A percentile compares a stretch with the other conserved stretches of the same genome.
phyloP scores from a whole-genome alignment of 73 alveolate genomes.

The Paramecium primaurelia region DNA sequence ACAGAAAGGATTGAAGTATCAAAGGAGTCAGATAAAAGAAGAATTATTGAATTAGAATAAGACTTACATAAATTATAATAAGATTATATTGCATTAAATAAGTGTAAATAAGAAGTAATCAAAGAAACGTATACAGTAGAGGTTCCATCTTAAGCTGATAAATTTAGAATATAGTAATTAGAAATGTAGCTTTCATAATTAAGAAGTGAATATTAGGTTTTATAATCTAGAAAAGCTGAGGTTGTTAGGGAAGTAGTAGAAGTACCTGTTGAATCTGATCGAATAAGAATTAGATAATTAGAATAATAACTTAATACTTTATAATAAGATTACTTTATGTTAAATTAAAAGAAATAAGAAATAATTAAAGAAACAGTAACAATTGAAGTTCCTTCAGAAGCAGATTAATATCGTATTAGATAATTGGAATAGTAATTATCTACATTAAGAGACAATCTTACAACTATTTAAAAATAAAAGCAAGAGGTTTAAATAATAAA shows the following conservation, averaged over 20 bases:
- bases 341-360: slow-evolving; percentile 33
- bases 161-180: neutral
- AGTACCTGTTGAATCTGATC: slow-evolving; percentile 4
- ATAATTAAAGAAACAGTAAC: slow-evolving; percentile 20
- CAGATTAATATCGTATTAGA: neutral
- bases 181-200: neutral
- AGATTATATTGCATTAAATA: slow-evolving; percentile 7
- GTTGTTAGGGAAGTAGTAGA: neutral
- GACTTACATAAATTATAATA: neutral
- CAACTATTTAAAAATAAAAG: neutral
- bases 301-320: neutral
- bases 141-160: slow-evolving; percentile 18
- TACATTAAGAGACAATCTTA: neutral
- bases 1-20: slow-evolving; percentile 16
- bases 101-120: slow-evolving; percentile 6
- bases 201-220: neutral
- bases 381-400: slow-evolving; percentile 12
- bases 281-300: neutral
- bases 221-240: neutral
- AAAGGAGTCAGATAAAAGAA: neutral
- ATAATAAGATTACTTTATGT: neutral
- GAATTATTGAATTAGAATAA: slow-evolving; percentile 1
- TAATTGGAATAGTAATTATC: neutral
- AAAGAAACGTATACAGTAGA: neutral
- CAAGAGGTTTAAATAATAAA: neutral